Evolutionary conservation across 352 stramenopile species (phyloP), one percentile per base, ranked within the genome.

Genomic region (Thalassiosira hispida): DNA sequence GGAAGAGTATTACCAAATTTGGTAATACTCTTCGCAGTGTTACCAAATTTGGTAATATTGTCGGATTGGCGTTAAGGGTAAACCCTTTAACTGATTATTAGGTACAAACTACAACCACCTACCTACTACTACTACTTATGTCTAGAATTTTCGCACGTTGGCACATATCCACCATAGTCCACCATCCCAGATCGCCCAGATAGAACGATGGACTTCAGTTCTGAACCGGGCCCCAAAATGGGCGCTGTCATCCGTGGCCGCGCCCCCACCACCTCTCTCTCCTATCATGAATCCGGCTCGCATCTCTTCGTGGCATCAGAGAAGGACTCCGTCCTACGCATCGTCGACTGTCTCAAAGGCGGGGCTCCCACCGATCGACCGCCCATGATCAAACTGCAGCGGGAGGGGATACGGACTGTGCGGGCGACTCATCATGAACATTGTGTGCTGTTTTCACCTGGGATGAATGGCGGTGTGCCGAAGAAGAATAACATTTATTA

Each of bases 271-370:
- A 77, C 79, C 38, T 89, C 73, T 2, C 31, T 90, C 25, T 83
- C 64, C 11, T 93, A 85, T 66, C 88, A 93, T 38, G 72, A 84
- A 66, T 81, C 85, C 29, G 88, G 88, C 7, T 73, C 81, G 12
- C 73, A 89, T 53, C 60, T 93, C 0, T 92, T 87, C 78, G 81
- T 89, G 0, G 77, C 82, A 12, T 89, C 70, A 3, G 85, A 88
- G 62, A 70, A 66, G 6, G 84, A 90, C 53, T 84, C 71, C 0
- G 73, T 67, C n/a, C 35, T 93, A 4, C 76, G 75, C 18, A 69
- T 90, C n/a, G 71, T 92, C 27, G 76, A 92, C 47, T 83, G 74
- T 35, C 16, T 83, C 33, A 83, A 66, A 0, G 84, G 83, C 42
- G 73, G 60, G n/a, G 16, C 40, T 12, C 46, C 71, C 42, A 56